Conservation (phyloP, 352 stramenopile species). For the Phytophthora pisi region DNA sequence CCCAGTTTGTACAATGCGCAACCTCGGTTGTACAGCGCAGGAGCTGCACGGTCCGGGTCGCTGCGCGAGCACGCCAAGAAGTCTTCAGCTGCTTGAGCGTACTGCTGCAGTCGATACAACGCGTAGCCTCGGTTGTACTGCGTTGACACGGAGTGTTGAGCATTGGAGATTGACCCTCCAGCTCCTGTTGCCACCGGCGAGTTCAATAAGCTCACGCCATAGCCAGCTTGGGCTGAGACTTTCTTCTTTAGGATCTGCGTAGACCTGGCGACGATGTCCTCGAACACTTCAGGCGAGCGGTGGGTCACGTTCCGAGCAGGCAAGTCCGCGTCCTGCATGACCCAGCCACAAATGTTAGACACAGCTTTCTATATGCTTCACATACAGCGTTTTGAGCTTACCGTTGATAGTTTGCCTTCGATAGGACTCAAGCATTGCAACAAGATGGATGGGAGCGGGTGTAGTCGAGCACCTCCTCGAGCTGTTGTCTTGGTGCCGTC, state of each 20-base stretch:
- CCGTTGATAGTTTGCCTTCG: conserved; percentile 41
- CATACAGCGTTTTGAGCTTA: conserved; percentile 3
- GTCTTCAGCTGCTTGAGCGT: conserved; percentile 51
- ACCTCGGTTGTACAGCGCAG: conserved; percentile 66
- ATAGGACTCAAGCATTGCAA: conserved; percentile 47
- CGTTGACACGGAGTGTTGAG: conserved; percentile 42
- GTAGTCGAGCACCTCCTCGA: conserved; percentile 15
- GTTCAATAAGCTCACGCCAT: conserved; percentile 6
- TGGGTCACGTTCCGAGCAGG: conserved; percentile 54
- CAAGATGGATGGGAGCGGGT: conserved; percentile 25
- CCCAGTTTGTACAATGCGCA: conserved; percentile 63
- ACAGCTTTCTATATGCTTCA: background rate
- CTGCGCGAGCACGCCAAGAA: conserved; percentile 55
- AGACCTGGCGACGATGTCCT: conserved; percentile 42
- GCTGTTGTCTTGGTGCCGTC: conserved; percentile 4
- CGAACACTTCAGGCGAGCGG: conserved; percentile 37
- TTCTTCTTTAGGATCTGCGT: conserved; percentile 52
- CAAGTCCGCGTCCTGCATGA: conserved; percentile 47
- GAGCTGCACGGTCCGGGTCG: conserved; percentile 42
- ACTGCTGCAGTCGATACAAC: conserved; percentile 57
- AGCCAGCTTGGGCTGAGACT: conserved; percentile 24
- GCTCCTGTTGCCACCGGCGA: conserved; percentile 3
- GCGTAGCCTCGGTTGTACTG: conserved; percentile 66
- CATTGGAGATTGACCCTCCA: conserved; percentile 32
- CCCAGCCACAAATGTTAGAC: background rate